Percentiles rank a stretch among this genome's conserved stretches.
These are phyloP conservation scores for Candida sithepensis DNA, from an alignment of 805 yeast species.

Conservation along the genomic window DNA sequence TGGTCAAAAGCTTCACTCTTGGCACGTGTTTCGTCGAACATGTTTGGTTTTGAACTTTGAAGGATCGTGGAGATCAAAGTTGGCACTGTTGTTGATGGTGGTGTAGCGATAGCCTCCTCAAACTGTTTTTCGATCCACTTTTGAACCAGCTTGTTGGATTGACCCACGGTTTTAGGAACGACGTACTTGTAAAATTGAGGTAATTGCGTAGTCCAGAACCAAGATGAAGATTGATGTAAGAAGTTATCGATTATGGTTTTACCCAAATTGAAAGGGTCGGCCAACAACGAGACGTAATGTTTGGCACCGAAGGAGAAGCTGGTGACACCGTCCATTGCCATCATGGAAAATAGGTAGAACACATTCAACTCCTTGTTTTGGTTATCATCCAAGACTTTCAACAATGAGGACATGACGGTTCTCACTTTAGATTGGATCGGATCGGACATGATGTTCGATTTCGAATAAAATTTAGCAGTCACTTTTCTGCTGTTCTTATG, in stretches of 20 bases:
- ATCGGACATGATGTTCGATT: conserved; percentile 34
- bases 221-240: conserved; percentile 50
- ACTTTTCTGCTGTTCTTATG: conserved; percentile 43
- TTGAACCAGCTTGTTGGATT: conserved; percentile 38
- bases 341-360: conserved; percentile 58
- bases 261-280: conserved; percentile 35
- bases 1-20: conserved; percentile 58
- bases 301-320: conserved; percentile 54
- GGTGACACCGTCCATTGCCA: conserved; percentile 70
- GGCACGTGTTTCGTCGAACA: conserved; percentile 26
- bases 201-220: conserved; percentile 62
- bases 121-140: conserved; percentile 41
- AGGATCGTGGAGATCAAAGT: conserved; percentile 25
- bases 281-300: conserved; percentile 43
- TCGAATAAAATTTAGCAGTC: conserved; percentile 42
- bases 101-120: conserved; percentile 13
- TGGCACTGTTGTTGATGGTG: conserved; percentile 16
- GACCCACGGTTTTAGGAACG: conserved; percentile 37
- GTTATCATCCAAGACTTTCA: conserved; percentile 21
- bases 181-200: conserved; percentile 52
- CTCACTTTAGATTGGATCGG: conserved; percentile 33
- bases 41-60: conserved; percentile 7
- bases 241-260: conserved; percentile 42
- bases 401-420: conserved; percentile 29
- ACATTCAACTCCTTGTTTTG: conserved; percentile 42